phyloP scores from a whole-genome alignment of 495 filamentous ascomycete genomes.

The Hyaloscypha hepaticicola region DNA sequence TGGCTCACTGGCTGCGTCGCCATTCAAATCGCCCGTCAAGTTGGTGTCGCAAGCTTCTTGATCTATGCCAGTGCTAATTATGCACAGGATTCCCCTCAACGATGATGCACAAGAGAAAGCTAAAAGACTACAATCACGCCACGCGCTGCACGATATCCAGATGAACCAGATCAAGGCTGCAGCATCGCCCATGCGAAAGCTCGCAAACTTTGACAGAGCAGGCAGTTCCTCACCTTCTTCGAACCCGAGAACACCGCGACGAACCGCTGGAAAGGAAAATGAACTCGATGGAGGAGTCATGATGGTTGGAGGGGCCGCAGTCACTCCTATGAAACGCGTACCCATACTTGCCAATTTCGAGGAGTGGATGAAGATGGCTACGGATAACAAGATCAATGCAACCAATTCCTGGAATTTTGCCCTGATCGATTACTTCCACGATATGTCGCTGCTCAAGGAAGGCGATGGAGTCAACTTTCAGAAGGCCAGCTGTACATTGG shows the following conservation, averaged over 20 bases:
- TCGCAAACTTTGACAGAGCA: conserved; percentile 60
- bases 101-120: conserved; percentile 94
- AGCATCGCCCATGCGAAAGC: conserved; percentile 79
- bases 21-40: conserved; percentile 67
- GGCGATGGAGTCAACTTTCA: conserved; percentile 98
- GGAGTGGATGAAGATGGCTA: conserved; percentile 99
- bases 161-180: conserved; percentile 90
- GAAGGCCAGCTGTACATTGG: conserved; percentile 94
- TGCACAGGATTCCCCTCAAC: conserved; percentile 76
- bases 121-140: conserved; percentile 80
- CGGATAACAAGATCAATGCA: conserved; percentile 99
- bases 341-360: conserved; percentile 97
- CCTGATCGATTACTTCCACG: conserved; percentile 98
- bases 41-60: conserved; percentile 21
- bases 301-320: conserved; percentile 62
- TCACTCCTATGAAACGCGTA: conserved; percentile 95
- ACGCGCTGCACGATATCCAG: conserved; percentile 85
- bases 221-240: conserved; percentile 56
- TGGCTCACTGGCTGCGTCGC: conserved; percentile 49
- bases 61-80: conserved; percentile 15
- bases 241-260: conserved; percentile 58
- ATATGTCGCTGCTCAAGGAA: conserved; percentile 96
- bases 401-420: conserved; percentile 99
- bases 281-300: conserved; percentile 59
- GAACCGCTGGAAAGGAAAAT: conserved; percentile 54